A percentile compares a stretch with the other conserved stretches of the same genome.
Evolutionary conservation across 2,329 filamentous ascomycete species (phyloP).

Genomic region (Sporothrix mexicana): DNA sequence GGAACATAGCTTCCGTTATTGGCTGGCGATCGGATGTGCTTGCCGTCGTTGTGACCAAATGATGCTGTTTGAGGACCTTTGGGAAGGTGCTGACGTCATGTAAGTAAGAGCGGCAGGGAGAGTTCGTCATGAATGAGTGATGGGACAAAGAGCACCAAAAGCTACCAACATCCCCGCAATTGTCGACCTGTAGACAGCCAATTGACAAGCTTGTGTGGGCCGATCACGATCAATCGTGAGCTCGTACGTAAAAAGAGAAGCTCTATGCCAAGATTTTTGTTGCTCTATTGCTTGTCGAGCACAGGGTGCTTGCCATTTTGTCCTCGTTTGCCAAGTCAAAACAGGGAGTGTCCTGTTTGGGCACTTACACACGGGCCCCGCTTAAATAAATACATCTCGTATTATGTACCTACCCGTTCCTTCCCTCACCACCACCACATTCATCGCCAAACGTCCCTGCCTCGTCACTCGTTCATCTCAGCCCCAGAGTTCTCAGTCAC

Average conservation of each 20-base stretch:
- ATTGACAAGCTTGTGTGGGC: not conserved
- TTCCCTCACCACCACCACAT: not conserved
- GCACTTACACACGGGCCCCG: constrained; percentile 13
- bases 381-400: not conserved
- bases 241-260: not conserved
- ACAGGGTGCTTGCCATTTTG: not conserved
- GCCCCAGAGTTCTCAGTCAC: not conserved
- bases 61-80: not conserved
- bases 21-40: constrained; percentile 1
- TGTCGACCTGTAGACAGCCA: not conserved
- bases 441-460: not conserved
- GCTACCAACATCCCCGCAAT: constrained; percentile 5
- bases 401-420: constrained; percentile 8
- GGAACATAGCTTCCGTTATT: not conserved
- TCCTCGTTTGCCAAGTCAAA: constrained; percentile 14
- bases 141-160: not conserved
- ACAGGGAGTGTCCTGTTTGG: not conserved
- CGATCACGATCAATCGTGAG: not conserved
- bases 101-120: not conserved
- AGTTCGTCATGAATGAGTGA: not conserved
- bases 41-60: not conserved
- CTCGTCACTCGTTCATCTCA: not conserved
- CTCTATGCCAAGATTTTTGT: constrained; percentile 21
- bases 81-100: constrained; percentile 24
- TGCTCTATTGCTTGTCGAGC: not conserved